These are phyloP conservation scores for Paracoccidioides brasiliensis DNA, from an alignment of 2,329 filamentous ascomycete species.

Conservation along the genomic window DNA sequence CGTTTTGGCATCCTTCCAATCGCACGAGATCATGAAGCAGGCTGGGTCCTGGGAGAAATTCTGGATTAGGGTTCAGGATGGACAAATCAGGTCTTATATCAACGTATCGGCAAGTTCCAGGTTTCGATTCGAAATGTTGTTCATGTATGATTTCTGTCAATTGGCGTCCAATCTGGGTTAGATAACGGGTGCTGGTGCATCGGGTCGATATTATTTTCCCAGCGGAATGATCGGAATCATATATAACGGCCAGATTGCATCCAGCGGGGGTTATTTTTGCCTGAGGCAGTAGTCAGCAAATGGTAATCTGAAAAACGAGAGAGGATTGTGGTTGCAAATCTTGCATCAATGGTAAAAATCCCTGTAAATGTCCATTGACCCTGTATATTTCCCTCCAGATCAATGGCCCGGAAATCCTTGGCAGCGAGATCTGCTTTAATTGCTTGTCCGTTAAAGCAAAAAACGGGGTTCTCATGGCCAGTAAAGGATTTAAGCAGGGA, in stretches of 20 bases:
- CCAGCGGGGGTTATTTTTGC: background rate
- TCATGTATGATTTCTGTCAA: constrained; percentile 17
- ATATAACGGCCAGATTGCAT: constrained; percentile 15
- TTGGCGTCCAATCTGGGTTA: constrained; percentile 20
- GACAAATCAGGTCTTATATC: constrained; percentile 29
- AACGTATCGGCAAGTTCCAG: background rate
- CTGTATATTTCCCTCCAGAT: constrained; percentile 8
- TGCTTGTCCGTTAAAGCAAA: constrained; percentile 17
- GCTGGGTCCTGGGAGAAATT: constrained; percentile 39
- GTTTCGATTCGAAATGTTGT: constrained; percentile 8
- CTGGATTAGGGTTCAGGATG: constrained; percentile 45
- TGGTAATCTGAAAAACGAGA: background rate
- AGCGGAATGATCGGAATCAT: constrained; percentile 13
- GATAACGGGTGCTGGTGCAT: constrained; percentile 14
- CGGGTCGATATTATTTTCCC: constrained; percentile 17
- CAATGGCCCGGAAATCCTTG: constrained; percentile 11
- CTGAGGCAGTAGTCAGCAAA: constrained; percentile 1
- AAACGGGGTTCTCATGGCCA: constrained; percentile 21
- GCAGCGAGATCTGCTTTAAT: constrained; percentile 17
- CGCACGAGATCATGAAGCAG: constrained; percentile 53
- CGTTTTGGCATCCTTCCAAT: constrained; percentile 20
- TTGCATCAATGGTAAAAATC: constrained; percentile 14
- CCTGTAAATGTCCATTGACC: constrained; percentile 14
- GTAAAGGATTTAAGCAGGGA: constrained; percentile 19
- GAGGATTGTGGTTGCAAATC: background rate